Evolutionary conservation across 2,329 filamentous ascomycete genomes (phyloP).

Genomic region (Ophioceras dolichostomum): DNA sequence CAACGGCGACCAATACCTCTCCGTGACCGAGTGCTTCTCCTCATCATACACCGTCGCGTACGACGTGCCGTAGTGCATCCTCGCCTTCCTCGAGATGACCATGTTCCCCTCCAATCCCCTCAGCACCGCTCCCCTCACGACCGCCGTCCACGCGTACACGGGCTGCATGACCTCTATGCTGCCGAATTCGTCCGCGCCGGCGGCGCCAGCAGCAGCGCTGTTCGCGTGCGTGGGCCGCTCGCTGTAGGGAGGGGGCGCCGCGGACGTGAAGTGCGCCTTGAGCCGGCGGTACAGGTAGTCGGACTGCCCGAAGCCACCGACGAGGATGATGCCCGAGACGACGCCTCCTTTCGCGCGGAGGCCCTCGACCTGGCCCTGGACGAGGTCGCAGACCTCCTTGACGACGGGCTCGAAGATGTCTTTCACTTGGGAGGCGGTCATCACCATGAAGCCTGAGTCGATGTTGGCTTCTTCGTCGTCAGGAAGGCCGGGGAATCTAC

Average conservation of each 20-base stretch:
- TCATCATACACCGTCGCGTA: slow-evolving; percentile 75
- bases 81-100: slow-evolving; percentile 61
- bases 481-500: slow-evolving; percentile 57
- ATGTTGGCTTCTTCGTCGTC: slow-evolving; percentile 65
- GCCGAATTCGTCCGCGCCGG: slow-evolving; percentile 27
- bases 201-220: too few species aligned
- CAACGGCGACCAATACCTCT: slow-evolving; percentile 67
- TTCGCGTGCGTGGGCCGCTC: slow-evolving; percentile 57
- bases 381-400: slow-evolving; percentile 55
- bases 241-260: slow-evolving; percentile 50
- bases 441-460: slow-evolving; percentile 64
- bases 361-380: slow-evolving; percentile 53
- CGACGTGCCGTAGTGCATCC: slow-evolving; percentile 69
- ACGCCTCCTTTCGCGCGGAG: slow-evolving; percentile 49
- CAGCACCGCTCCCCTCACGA: slow-evolving; percentile 65
- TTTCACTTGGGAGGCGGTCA: slow-evolving; percentile 57
- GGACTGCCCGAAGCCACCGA: slow-evolving; percentile 72
- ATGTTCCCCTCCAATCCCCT: slow-evolving; percentile 67
- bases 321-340: slow-evolving; percentile 65
- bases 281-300: slow-evolving; percentile 63
- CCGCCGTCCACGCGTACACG: slow-evolving; percentile 70
- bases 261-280: slow-evolving; percentile 53
- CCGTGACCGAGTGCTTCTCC: slow-evolving; percentile 57
- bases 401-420: slow-evolving; percentile 67
- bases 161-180: slow-evolving; percentile 73